Base-by-base conservation (phyloP, 1,284 basidiomycete genomes). In the Peniophora sp. region DNA sequence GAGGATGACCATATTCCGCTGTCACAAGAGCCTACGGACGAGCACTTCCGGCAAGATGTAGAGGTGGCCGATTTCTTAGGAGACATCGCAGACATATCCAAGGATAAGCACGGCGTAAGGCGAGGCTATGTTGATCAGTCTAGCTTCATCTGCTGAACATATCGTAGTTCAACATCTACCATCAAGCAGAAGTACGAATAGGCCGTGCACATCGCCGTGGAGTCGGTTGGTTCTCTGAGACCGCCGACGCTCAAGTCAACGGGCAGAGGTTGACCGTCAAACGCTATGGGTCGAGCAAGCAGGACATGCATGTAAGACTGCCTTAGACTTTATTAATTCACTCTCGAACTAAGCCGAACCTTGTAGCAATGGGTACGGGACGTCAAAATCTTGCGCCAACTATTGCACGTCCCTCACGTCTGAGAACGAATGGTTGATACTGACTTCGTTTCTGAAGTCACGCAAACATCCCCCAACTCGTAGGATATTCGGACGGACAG, bases 391-490 rank as follows among this genome's bases (percentile, higher is more conserved):
- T 63, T 80, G 25, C 73, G 74, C 53, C 71, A 70, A 51, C 53
- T 78, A 17, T 73, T 71, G 77, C 77, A 51, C 50, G 73, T 61
- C 10, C 32, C 48, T 43, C n/a, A 24, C 9, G n/a, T 11, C 14
- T 5, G 12, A 12, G 27, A 32, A 14, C 9, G 20, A 20, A 43
- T 22, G 2, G 39, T 6, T 24, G 51, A 16, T 47, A 35, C 35
- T 50, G 16, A 51, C 19, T 25, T 34, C 44, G 45, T n/a, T 27
- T 22, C 23, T 20, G 22, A 48, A 79, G 78, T 53, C 78, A 79
- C 51, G 74, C 75, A 12, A 78, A 74, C 58, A 59, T 79, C 14
- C 77, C 78, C 0, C 76, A 79, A 57, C 69, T 79, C 65, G 55
- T 76, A 6, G 78, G 77, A 1, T 75, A 75, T 55, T 79, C 78